A percentile compares a stretch with the other conserved stretches of the same genome.
These are phyloP conservation scores for Fonsecaea erecta DNA, from an alignment of 2,329 filamentous ascomycete genomes.

Conservation along the genomic window DNA sequence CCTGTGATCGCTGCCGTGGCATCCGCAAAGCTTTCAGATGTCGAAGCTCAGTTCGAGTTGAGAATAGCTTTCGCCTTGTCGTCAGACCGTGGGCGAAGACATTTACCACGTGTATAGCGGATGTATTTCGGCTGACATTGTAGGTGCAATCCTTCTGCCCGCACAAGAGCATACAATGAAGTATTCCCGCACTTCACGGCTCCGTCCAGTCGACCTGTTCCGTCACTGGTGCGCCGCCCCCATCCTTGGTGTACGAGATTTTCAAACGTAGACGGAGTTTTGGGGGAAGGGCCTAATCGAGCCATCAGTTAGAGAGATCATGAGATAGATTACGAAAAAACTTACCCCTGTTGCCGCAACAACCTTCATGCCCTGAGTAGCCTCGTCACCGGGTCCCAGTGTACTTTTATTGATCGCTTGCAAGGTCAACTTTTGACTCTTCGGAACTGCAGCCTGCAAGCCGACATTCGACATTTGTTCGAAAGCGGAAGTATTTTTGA, in stretches of 20 bases:
- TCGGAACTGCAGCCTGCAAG: slow-evolving; percentile 92
- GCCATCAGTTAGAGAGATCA: slow-evolving; percentile 5
- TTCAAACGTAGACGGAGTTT: slow-evolving; percentile 81
- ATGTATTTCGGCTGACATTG: neutral
- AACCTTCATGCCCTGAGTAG: slow-evolving; percentile 88
- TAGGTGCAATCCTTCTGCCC: neutral
- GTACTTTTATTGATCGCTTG: slow-evolving; percentile 85
- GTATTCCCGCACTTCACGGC: slow-evolving; percentile 49
- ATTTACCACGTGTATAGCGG: neutral
- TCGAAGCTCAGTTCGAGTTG: neutral
- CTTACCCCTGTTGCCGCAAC: slow-evolving; percentile 85
- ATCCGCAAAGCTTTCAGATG: neutral
- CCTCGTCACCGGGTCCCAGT: slow-evolving; percentile 76
- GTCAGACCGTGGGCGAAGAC: neutral
- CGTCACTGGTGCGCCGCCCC: slow-evolving; percentile 67
- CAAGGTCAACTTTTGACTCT: slow-evolving; percentile 91
- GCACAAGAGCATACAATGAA: neutral
- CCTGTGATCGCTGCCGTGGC: neutral
- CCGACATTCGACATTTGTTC: slow-evolving; percentile 73
- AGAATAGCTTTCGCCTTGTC: neutral
- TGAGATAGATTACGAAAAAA: slow-evolving; percentile 40
- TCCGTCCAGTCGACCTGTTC: slow-evolving; percentile 99
- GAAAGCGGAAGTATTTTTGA: slow-evolving; percentile 75
- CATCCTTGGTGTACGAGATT: slow-evolving; percentile 76
- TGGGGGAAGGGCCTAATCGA: slow-evolving; percentile 66